Conservation (phyloP, 2,329 filamentous ascomycete species). For the Monosporascus sp. region DNA sequence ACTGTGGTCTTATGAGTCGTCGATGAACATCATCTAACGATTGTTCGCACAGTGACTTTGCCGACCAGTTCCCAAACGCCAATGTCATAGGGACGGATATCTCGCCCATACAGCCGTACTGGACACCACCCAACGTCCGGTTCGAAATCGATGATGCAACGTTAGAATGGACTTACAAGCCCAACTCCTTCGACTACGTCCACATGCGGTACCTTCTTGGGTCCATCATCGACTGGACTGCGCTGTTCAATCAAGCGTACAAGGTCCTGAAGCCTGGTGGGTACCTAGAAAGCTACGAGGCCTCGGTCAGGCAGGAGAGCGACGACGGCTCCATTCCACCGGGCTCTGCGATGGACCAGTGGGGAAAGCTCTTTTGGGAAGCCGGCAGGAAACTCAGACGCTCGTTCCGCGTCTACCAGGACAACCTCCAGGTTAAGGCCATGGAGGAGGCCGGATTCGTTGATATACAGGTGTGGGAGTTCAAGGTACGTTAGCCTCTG, state of each 20-base stretch:
- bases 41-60: constrained; percentile 35
- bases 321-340: constrained; percentile 19
- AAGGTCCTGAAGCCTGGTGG: constrained; percentile 49
- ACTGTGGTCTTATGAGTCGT: too few species aligned
- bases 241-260: constrained; percentile 43
- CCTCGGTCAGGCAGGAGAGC: constrained; percentile 10
- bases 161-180: constrained; percentile 37
- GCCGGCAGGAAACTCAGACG: constrained; percentile 38
- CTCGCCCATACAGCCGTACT: constrained; percentile 52
- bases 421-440: constrained; percentile 44
- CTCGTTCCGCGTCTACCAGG: constrained; percentile 46
- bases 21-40: neutral
- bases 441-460: constrained; percentile 53
- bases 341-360: constrained; percentile 15
- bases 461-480: constrained; percentile 47
- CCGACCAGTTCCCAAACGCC: constrained; percentile 39
- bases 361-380: constrained; percentile 27
- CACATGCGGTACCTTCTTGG: constrained; percentile 51
- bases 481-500: constrained; percentile 36
- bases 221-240: constrained; percentile 46
- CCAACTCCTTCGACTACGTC: constrained; percentile 48
- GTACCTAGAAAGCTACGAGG: constrained; percentile 18
- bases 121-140: constrained; percentile 54
- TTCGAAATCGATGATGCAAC: constrained; percentile 61
- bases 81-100: constrained; percentile 50